These are phyloP conservation scores for Aspergillus sp. DNA, from an alignment of 2,329 filamentous ascomycete genomes.

Conservation along the genomic window DNA sequence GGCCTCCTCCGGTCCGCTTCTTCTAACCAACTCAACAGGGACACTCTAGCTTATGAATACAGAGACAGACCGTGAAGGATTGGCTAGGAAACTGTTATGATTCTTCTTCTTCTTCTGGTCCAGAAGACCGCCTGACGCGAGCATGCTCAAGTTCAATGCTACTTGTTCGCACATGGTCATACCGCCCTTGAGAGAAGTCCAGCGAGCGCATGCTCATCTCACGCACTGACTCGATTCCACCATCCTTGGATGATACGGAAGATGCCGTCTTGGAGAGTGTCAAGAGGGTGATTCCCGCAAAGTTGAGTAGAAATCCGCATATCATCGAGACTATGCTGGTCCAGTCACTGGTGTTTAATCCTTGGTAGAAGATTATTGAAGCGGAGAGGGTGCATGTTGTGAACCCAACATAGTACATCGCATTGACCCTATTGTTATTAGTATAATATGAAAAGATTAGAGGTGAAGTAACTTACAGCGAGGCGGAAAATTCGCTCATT, in stretches of 20 bases:
- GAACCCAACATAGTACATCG: conserved; percentile 96
- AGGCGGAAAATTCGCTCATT: conserved; percentile 91
- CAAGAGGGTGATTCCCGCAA: conserved; percentile 90
- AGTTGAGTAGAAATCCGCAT: conserved; percentile 91
- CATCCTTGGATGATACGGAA: neutral
- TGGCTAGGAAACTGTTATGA: neutral
- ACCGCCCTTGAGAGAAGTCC: neutral
- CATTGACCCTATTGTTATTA: conserved; percentile 70
- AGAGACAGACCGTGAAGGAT: neutral
- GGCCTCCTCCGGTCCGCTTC: neutral
- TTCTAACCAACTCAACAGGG: neutral
- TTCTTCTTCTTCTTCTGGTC: neutral
- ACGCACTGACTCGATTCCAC: neutral
- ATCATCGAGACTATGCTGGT: conserved; percentile 91
- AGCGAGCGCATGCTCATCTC: neutral
- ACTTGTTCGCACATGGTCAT: neutral
- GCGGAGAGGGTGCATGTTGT: conserved; percentile 91
- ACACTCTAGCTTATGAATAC: neutral
- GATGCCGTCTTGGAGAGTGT: conserved; percentile 66
- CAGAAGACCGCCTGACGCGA: neutral
- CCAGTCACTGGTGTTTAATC: conserved; percentile 90
- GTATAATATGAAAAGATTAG: neutral
- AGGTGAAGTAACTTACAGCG: conserved; percentile 68
- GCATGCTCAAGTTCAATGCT: neutral
- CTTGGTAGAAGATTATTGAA: conserved; percentile 92